Conservation (phyloP, 805 yeast genomes). For the Hanseniaspora hatyaiensis region DNA sequence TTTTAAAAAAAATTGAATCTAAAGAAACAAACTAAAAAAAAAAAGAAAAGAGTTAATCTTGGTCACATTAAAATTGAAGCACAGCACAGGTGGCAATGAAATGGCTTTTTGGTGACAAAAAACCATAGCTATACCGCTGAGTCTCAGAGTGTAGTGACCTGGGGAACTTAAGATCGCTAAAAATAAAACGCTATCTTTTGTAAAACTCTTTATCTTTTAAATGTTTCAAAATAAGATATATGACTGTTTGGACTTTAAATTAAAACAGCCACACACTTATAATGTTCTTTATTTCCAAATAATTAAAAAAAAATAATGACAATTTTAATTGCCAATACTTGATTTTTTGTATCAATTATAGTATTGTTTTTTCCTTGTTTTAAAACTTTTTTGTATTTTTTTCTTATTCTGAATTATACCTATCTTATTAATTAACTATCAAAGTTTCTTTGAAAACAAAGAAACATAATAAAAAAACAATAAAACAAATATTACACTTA, state of each 20-base stretch:
- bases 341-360: too few relatives aligned
- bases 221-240: neutral
- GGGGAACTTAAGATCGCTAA: slow-evolving; percentile 16
- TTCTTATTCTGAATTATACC: neutral
- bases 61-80: slow-evolving; percentile 88
- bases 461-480: slow-evolving; percentile 14
- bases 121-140: slow-evolving; percentile 31
- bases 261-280: too few relatives aligned
- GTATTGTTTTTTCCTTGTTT: too few relatives aligned
- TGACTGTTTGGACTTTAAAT: too few relatives aligned
- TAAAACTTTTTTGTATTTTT: neutral
- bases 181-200: slow-evolving; percentile 1
- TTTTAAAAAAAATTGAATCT: slow-evolving; percentile 55
- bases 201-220: neutral
- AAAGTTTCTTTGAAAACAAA: neutral
- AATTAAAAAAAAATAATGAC: too few relatives aligned
- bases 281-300: too few relatives aligned
- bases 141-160: slow-evolving; percentile 95
- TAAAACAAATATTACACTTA: neutral
- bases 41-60: slow-evolving; percentile 33
- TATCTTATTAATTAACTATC: too few relatives aligned
- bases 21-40: neutral
- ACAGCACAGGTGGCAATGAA: slow-evolving; percentile 38
- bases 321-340: too few relatives aligned
- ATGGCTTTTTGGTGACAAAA: neutral